A percentile compares a stretch with the other conserved stretches of the same genome.
These are phyloP conservation scores for Mallotus nudiflorus DNA, from an alignment of 345 rosid genomes.

Conservation along the genomic window DNA sequence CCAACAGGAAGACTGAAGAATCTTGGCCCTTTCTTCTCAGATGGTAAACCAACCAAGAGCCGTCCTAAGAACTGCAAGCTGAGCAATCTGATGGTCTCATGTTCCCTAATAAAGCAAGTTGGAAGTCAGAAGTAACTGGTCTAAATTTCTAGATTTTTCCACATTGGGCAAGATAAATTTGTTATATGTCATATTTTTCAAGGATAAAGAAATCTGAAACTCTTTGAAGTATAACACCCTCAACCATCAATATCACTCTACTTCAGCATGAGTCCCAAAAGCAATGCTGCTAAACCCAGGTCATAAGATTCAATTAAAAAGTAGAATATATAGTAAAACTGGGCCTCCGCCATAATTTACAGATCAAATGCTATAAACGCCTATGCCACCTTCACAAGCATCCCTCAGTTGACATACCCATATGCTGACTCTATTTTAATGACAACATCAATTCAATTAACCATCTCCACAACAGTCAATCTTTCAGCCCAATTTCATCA, in stretches of 20 bases:
- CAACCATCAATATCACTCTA: not conserved
- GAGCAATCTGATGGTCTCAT: slow-evolving; percentile 88
- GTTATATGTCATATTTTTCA: not conserved
- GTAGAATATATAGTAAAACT: not conserved
- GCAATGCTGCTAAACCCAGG: not conserved
- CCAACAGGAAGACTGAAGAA: slow-evolving; percentile 82
- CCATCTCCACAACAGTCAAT: not conserved
- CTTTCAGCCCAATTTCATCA: slow-evolving; percentile 3
- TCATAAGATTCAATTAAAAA: not conserved
- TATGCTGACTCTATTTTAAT: not conserved
- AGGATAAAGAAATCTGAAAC: slow-evolving; percentile 2
- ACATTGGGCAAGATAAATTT: not conserved
- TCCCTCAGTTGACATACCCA: not conserved
- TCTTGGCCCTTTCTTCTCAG: slow-evolving; percentile 80
- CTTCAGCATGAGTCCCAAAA: not conserved
- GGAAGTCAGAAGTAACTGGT: slow-evolving; percentile 2
- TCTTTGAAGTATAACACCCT: not conserved
- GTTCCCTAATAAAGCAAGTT: slow-evolving; percentile 53
- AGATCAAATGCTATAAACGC: not conserved
- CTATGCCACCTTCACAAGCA: not conserved
- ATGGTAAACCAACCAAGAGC: slow-evolving; percentile 82
- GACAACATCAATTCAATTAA: not conserved
- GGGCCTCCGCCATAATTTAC: not conserved
- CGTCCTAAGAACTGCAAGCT: slow-evolving; percentile 91
- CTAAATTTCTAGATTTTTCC: slow-evolving; percentile 5